Base-by-base conservation (phyloP, 768 basidiomycete genomes). In the Strobilomyces confusus region DNA sequence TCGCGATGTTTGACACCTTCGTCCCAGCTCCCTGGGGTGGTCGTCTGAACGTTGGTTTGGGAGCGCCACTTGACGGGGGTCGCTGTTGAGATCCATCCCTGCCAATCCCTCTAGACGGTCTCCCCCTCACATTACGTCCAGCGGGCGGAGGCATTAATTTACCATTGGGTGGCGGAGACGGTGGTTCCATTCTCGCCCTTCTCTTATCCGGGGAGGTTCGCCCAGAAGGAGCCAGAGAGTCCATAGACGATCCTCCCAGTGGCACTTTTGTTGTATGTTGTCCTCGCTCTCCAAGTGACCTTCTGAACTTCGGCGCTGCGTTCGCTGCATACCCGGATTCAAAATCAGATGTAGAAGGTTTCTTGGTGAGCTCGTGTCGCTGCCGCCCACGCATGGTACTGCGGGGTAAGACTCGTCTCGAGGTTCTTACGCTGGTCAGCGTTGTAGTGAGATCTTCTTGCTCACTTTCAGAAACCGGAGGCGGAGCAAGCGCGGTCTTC, bases 261-360 rank as follows among this genome's bases (percentile, higher is more conserved):
- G n/a, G n/a, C n/a, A 63, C 22, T 20, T 73, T 85, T 9, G 81
- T 76, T 40, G 85, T 80, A 34, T 84, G 51, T 38, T 69, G 63
- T 14, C 59, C 54, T 25, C 55, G 65, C 67, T 58, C 47, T 36
- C 73, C 69, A 9, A 75, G 51, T 5, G 78, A 65, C 49, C 82
- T 81, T 22, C 86, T 73, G 59, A 90, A 86, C 58, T 81, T 78
- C 2, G 92, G 87, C 1, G 91, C 92, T 53, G 93, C 84, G 63
- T 94, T 94, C n/a, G 86, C 89, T 4, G 93, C 92, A 70, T 95
- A 95, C 44, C 93, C 84, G 51, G 88, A 83, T 71, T 95, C 94
- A 49, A 92, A 92, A 65, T 95, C 94, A 7, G 93, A 95, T 11
- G 77, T 76, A 9, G 86, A 85, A 36, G 81, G 71, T 57, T 82